Evolutionary conservation across 495 filamentous ascomycete species (phyloP), one percentile per base, ranked within the genome.

Genomic region (Penicillium soppii): DNA sequence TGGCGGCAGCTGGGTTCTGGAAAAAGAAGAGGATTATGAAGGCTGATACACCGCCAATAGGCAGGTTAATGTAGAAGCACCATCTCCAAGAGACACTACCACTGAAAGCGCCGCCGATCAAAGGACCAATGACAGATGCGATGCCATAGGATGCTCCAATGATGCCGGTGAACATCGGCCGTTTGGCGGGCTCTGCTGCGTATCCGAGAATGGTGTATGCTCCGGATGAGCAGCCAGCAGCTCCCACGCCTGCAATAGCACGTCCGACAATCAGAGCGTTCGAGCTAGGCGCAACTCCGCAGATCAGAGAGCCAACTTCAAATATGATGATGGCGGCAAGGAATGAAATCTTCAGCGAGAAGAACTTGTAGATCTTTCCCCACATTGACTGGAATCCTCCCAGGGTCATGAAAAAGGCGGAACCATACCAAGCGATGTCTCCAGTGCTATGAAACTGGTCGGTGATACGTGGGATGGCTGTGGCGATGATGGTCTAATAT

Each of bases 271-370:
- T 73, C 7, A 74, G 40, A 1, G 65, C 55, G 12, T 49, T 50
- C 58, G 47, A 57, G 56, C 5, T 50, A 44, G 7, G 70, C 65
- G 41, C 71, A 58, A 33, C 42, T 12, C 52, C 70, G 27, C 54
- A 63, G 27, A 69, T 60, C 36, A 88, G 62, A 44, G 76, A 82
- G 26, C 89, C 89, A 26, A 90, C 23, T 53, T 91, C 89, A 64
- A 92, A 92, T 55, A 94, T 66, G 46, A 67, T 63, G 50, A 91
- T 81, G 35, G 83, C 77, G 8, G 65, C 44, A 5, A 92, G 66
- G 66, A 81, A 73, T 1, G 59, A 54, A 9, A 35, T 17, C 64
- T 83, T 84, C 29, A 82, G 58, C 16, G 54, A 58, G 55, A 81
- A 82, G 57, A 74, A 76, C 42, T 73, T 79, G 70, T 82, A 83